Conservation (phyloP, 2,329 filamentous ascomycete genomes). For the Onygenales sp. region DNA sequence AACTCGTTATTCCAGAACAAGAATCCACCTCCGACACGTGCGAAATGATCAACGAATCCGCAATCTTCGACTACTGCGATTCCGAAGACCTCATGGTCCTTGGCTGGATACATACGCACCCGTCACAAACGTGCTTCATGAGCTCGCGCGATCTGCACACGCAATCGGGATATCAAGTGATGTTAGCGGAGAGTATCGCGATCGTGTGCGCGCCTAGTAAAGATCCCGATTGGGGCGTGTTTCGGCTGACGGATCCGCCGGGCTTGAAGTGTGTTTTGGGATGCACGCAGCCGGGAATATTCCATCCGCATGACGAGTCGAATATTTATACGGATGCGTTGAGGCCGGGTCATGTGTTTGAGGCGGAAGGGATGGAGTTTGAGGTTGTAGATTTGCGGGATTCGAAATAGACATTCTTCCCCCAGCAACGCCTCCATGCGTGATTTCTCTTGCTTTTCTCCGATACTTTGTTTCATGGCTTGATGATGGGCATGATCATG, state of each 20-base stretch:
- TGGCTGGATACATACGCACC: slow-evolving; percentile 98
- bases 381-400: slow-evolving; percentile 56
- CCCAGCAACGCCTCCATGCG: not conserved
- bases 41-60: slow-evolving; percentile 79
- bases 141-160: slow-evolving; percentile 90
- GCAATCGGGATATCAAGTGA: slow-evolving; percentile 86
- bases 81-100: slow-evolving; percentile 73
- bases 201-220: slow-evolving; percentile 90
- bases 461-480: not conserved
- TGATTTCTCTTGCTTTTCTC: not conserved
- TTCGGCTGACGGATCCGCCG: slow-evolving; percentile 85
- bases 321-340: slow-evolving; percentile 71
- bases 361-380: slow-evolving; percentile 56
- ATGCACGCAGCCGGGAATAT: slow-evolving; percentile 69
- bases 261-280: slow-evolving; percentile 75
- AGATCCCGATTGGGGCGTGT: slow-evolving; percentile 70
- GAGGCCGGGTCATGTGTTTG: slow-evolving; percentile 62
- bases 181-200: slow-evolving; percentile 92
- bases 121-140: slow-evolving; percentile 96
- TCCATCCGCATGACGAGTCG: slow-evolving; percentile 64
- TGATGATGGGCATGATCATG: not conserved
- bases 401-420: not conserved
- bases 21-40: slow-evolving; percentile 86
- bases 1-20: slow-evolving; percentile 84
- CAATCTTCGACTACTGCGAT: slow-evolving; percentile 83